Evolutionary conservation across 352 stramenopile genomes (phyloP).

Genomic region (Globisporangium canariense): DNA sequence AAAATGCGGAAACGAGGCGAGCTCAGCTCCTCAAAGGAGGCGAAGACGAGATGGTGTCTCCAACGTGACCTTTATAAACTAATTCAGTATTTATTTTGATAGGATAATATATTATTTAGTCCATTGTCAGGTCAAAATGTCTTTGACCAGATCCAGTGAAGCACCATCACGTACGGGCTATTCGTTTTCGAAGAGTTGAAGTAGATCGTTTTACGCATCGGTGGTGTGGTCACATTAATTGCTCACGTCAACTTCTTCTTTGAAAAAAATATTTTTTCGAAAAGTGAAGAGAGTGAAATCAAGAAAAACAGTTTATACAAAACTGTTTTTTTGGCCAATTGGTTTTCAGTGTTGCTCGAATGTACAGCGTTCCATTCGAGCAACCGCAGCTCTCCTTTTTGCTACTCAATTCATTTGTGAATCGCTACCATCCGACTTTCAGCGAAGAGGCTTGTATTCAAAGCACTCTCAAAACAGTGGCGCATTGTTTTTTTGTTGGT

Average conservation of each 20-base stretch:
- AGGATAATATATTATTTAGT: not conserved
- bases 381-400: too few species aligned
- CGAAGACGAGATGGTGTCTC: not conserved
- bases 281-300: too few species aligned
- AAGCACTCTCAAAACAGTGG: not conserved
- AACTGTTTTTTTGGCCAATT: too few species aligned
- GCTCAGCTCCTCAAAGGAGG: not conserved
- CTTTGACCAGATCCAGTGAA: too few species aligned
- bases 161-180: not conserved
- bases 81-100: not conserved
- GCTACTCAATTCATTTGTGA: too few species aligned
- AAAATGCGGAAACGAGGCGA: not conserved
- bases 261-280: too few species aligned
- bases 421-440: not conserved
- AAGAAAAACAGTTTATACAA: too few species aligned
- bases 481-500: conserved; percentile 11
- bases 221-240: not conserved
- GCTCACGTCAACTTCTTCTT: not conserved
- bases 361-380: not conserved
- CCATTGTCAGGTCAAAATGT: too few species aligned
- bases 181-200: not conserved
- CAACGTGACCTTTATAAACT: not conserved
- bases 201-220: conserved; percentile 5
- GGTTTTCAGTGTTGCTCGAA: not conserved
- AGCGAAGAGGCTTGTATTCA: not conserved